Percentiles rank a stretch among this genome's conserved stretches.
These are phyloP conservation scores for Rhizopogon salebrosus DNA, from an alignment of 768 basidiomycete species.

Conservation along the genomic window DNA sequence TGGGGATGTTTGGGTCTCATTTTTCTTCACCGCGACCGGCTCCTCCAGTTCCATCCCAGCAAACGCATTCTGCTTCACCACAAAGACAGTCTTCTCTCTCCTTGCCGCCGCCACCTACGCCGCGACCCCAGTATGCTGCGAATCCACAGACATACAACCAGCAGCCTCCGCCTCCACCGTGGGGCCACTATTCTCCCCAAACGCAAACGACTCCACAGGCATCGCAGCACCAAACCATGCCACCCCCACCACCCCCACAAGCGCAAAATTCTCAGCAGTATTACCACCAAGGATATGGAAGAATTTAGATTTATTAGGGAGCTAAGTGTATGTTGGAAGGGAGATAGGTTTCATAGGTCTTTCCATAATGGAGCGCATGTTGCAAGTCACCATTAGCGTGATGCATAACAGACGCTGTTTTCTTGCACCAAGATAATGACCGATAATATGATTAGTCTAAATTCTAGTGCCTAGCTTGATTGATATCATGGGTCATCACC, in stretches of 20 bases:
- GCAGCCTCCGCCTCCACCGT: conserved; percentile 23
- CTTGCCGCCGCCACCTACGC: conserved; percentile 12
- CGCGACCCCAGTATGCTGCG: conserved; percentile 16
- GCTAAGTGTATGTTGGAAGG: background rate
- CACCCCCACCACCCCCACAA: conserved; percentile 29
- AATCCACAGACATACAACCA: conserved; percentile 10
- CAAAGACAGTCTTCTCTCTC: conserved; percentile 23
- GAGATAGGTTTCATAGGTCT: background rate
- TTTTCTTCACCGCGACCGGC: background rate
- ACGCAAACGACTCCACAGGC: conserved; percentile 15
- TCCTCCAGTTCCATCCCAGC: conserved; percentile 15
- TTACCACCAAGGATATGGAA: conserved; percentile 29
- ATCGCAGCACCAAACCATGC: conserved; percentile 22
- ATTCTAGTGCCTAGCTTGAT: background rate
- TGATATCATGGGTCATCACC: conserved; percentile 20
- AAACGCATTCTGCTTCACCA: conserved; percentile 13
- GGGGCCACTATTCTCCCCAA: conserved; percentile 20
- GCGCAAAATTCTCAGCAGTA: conserved; percentile 20
- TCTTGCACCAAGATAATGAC: background rate
- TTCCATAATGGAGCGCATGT: background rate
- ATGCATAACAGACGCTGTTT: background rate
- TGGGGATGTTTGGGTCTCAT: conserved; percentile 23
- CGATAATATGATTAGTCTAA: conserved; percentile 4
- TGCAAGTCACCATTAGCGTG: background rate
- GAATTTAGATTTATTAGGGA: background rate